These are phyloP conservation scores for Stephania yunnanensis DNA, from an alignment of 164 flowering plant genomes.

Conservation along the genomic window DNA sequence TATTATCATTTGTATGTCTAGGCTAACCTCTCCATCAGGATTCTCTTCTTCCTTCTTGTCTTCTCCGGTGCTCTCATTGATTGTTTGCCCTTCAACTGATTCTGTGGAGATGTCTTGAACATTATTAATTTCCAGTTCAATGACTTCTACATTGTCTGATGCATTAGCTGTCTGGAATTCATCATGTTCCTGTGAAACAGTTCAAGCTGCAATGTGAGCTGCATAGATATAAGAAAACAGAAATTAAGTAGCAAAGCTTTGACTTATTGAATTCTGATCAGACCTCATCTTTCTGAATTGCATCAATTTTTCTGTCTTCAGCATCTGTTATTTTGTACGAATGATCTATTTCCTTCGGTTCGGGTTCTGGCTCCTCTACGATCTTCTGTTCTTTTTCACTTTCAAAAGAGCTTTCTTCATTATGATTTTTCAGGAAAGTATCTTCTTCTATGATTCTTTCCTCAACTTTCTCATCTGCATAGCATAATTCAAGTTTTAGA, in stretches of 20 bases:
- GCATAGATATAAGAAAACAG: neutral
- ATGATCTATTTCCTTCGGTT: conserved; percentile 1
- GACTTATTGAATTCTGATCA: neutral
- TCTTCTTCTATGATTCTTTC: conserved; percentile 5
- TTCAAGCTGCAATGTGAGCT: neutral
- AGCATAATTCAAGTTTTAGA: conserved; percentile 1
- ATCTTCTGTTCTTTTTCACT: conserved; percentile 9
- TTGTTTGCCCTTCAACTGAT: conserved; percentile 6
- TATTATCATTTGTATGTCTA: neutral
- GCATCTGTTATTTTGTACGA: neutral
- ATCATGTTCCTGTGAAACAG: conserved; percentile 6
- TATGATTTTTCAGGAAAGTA: neutral
- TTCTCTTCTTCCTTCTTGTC: conserved; percentile 2
- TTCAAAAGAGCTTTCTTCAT: conserved; percentile 1
- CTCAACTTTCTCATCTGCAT: conserved; percentile 7
- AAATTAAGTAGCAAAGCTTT: neutral
- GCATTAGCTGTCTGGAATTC: neutral
- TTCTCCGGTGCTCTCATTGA: conserved; percentile 5
- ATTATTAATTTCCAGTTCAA: neutral
- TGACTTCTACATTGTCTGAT: neutral
- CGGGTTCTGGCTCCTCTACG: neutral
- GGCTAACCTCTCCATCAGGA: neutral
- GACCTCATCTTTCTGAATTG: conserved; percentile 11
- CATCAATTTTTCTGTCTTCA: neutral
- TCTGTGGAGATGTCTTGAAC: neutral